Percentiles rank a stretch among this genome's conserved stretches.
phyloP scores from a whole-genome alignment of 441 rosid species.

The Pelargonium cotyledonis region DNA sequence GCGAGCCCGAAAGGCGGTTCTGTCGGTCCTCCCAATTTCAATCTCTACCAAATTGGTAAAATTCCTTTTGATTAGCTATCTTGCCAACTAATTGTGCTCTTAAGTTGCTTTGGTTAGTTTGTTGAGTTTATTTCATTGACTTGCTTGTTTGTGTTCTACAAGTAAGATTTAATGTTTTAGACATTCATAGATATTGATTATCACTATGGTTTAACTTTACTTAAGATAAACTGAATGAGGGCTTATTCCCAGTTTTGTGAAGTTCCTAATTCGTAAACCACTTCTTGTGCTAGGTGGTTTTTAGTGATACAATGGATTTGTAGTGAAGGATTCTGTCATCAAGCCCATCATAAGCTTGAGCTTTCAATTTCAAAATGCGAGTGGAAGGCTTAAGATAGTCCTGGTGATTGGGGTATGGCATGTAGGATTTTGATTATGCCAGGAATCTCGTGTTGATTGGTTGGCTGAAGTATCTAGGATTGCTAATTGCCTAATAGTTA shows the following conservation, averaged over 20 bases:
- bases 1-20: slow-evolving; percentile 63
- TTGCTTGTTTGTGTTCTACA: neutral
- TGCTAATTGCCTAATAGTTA: too few species aligned
- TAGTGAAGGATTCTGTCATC: neutral
- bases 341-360: neutral
- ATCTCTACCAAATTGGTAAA: slow-evolving; percentile 55
- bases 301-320: too few species aligned
- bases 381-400: neutral
- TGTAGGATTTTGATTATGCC: neutral
- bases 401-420: neutral
- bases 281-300: neutral
- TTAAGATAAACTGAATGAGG: neutral
- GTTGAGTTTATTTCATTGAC: neutral
- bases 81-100: neutral
- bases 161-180: neutral
- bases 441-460: neutral
- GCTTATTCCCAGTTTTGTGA: neutral
- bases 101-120: neutral
- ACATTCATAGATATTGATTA: neutral
- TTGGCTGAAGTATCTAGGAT: neutral
- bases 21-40: slow-evolving; percentile 65
- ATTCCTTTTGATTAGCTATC: neutral
- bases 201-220: neutral
- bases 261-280: neutral
- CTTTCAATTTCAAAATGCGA: neutral